Base-by-base conservation (phyloP, 2,329 filamentous ascomycete species). In the Lecanoromycetidae sp. region DNA sequence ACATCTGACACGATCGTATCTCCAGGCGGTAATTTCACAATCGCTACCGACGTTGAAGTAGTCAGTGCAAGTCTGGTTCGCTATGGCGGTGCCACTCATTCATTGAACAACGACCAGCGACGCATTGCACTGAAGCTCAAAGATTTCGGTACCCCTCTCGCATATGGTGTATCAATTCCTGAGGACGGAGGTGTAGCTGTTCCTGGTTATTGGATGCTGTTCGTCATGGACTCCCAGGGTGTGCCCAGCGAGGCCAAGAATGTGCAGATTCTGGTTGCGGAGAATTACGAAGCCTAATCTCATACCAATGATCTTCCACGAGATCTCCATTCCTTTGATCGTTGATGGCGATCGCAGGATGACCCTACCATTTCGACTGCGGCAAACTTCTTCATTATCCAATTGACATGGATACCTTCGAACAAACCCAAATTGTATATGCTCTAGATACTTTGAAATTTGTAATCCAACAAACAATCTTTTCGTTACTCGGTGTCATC, bases 21-120 rank as follows among this genome's bases (percentile, higher is more conserved):
- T 32, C 51, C 65, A 3, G 63, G 63, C 1, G 60, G 51, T 1
- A 57, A 48, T 1, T 55, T 49, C 30, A 51, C 70, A 20, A 61
- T 55, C 0, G 60, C 67, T 12, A 62, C 61, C 5, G 44, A 58
- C 15, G 46, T 50, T 13, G 51, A 54, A 8, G 54, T 59, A 1
- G 66, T 68, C 30, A 63, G 67, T 0, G 44, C 44, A 30, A 46
- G 44, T 32, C 57, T 77, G n/a, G 57, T 79, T 20, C 65, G 75
- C 5, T 66, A 68, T 37, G 70, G 73, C 2, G 68, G 64, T 3
- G 61, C 63, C 4, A 78, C 75, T 0, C 74, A 77, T 57, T 68
- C 71, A 1, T 65, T 77, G 34, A 73, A 79, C 54, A 77, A 69
- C 0, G 76, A 79, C 57, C 74, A 77, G 61, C 60, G 75, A 22